Conservation (phyloP, 2,329 filamentous ascomycete genomes). For the Rachicladosporium sp. region DNA sequence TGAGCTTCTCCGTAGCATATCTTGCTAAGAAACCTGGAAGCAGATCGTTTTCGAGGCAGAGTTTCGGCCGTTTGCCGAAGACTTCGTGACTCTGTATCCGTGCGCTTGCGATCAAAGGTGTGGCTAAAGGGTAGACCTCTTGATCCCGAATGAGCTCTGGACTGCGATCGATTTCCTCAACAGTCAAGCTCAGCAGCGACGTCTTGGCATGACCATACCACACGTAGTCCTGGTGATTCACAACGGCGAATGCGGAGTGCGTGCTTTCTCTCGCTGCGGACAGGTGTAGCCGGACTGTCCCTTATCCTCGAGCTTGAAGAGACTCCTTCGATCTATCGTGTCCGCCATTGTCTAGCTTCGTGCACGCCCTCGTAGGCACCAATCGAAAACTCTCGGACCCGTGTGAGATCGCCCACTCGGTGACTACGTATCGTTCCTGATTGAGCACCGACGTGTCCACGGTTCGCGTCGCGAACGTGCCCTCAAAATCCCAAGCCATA, state of each 20-base stretch:
- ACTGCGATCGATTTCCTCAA: slow-evolving; percentile 3
- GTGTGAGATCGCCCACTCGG: too few species aligned
- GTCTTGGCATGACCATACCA: slow-evolving; percentile 11
- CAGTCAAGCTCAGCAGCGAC: slow-evolving; percentile 10
- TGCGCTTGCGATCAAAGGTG: slow-evolving; percentile 3
- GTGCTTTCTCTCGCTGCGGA: too few species aligned
- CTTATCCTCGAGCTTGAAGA: too few species aligned
- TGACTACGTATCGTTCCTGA: too few species aligned
- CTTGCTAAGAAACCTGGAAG: slow-evolving; percentile 9
- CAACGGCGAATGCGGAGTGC: slow-evolving; percentile 10
- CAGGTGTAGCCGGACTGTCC: too few species aligned
- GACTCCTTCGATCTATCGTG: too few species aligned
- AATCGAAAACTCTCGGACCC: too few species aligned
- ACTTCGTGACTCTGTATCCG: slow-evolving; percentile 3
- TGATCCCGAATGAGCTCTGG: slow-evolving; percentile 7
- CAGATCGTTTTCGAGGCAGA: slow-evolving; percentile 12
- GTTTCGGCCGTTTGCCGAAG: slow-evolving; percentile 15
- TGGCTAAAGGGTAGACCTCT: slow-evolving; percentile 7
- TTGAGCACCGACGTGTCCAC: too few species aligned
- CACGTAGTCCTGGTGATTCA: slow-evolving; percentile 10
- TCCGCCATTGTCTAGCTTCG: too few species aligned
- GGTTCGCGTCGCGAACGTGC: too few species aligned
- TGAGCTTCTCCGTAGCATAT: slow-evolving; percentile 14
- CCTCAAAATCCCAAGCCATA: too few species aligned
- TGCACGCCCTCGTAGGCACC: too few species aligned